Evolutionary conservation across 352 stramenopile genomes (phyloP), one percentile per base, ranked within the genome.

Genomic region (Globisporangium iwayamae): DNA sequence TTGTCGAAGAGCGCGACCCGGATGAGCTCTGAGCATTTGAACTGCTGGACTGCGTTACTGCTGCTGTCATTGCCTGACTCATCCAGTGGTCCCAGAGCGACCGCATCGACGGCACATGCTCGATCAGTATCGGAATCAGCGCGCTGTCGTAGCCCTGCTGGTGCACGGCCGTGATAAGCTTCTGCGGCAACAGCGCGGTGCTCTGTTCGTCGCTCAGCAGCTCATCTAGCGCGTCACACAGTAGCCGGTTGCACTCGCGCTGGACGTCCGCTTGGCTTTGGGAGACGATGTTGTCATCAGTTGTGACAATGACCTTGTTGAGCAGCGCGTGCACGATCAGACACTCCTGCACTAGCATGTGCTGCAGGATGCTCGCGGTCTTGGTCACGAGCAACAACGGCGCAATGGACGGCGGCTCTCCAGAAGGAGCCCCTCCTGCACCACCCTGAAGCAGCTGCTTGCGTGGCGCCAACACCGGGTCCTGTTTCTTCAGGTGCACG

Each of bases 71-170:
- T 34, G 47, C 47, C 10, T 53, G 47, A 1, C 4, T 3, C 66
- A 87, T 87, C 81, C 78, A 90, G 53, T 85, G 69, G 28, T 75
- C 60, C 80, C 80, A 89, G 20, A 87, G 46, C 30, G 76, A 56
- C 55, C 75, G 74, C 65, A 89, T 70, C 3, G 80, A 69, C 8
- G 73, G 67, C 28, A 78, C 72, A 16, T 70, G 65, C 20, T 65
- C 50, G 1, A 84, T 69, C 14, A 85, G 52, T 11, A 60, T 51
- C 7, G 68, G 41, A 7, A 85, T 70, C 18, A 89, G 41, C 5
- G 64, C 60, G 8, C 36, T 38, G 43, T 85, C 74, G 48, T 85
- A 89, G 9, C 77, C 78, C 63, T 89, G 80, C 1, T 67, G 69
- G 41, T 87, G 80, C 20, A 89, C 66, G 30, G 73, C 63, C 10